These are phyloP conservation scores for Albophoma yamanashiensis DNA, from an alignment of 2,329 filamentous ascomycete species.

Conservation along the genomic window DNA sequence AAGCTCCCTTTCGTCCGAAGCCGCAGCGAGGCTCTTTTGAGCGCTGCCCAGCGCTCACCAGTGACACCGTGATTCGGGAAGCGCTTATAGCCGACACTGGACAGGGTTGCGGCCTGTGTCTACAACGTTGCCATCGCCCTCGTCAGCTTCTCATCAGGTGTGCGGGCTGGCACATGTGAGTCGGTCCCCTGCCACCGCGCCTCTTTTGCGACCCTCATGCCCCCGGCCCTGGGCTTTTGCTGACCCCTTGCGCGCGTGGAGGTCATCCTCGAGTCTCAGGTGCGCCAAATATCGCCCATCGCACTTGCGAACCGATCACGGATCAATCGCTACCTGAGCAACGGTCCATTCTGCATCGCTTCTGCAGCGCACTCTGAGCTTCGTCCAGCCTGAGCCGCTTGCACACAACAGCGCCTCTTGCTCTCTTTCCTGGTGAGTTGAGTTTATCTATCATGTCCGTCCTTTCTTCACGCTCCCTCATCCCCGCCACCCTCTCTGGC, in stretches of 20 bases:
- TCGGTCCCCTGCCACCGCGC: not conserved
- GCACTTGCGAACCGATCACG: not conserved
- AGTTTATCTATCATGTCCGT: not conserved
- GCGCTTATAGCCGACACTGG: too few species aligned
- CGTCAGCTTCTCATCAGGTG: not conserved
- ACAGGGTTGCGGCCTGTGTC: not conserved
- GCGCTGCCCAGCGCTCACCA: not conserved
- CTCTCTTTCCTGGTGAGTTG: not conserved
- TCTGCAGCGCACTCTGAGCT: not conserved
- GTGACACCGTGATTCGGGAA: not conserved
- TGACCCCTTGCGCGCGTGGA: not conserved
- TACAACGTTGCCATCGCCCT: not conserved
- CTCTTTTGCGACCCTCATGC: not conserved
- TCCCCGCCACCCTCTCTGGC: not conserved
- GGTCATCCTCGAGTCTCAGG: not conserved
- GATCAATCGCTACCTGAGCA: not conserved
- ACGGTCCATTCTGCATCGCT: not conserved
- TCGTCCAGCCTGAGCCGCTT: not conserved
- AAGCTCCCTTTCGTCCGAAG: conserved; percentile 1
- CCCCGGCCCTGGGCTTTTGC: not conserved
- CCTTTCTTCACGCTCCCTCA: not conserved
- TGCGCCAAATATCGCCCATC: not conserved
- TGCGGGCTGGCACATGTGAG: not conserved
- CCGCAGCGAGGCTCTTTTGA: not conserved
- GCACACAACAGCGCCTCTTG: not conserved